Evolutionary conservation across 2,329 filamentous ascomycete genomes (phyloP).

Genomic region (Nothophoma quercina): DNA sequence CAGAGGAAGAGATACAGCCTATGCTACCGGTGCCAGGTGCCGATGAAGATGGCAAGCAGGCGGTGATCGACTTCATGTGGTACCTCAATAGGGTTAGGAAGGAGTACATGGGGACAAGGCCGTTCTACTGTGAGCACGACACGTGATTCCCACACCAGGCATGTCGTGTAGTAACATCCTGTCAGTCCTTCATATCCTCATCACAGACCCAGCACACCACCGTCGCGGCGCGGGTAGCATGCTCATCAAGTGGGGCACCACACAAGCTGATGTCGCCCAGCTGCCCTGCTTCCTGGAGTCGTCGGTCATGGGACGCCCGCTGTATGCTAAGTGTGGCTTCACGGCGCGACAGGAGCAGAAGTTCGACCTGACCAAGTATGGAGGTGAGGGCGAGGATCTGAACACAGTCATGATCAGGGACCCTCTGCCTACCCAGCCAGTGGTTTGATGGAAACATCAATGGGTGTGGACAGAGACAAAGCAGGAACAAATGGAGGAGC

Average conservation of each 20-base stretch:
- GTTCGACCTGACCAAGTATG: slow-evolving; percentile 42
- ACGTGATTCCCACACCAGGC: neutral
- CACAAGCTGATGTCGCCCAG: slow-evolving; percentile 50
- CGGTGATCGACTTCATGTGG: slow-evolving; percentile 37
- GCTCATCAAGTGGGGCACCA: slow-evolving; percentile 51
- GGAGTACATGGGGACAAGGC: slow-evolving; percentile 45
- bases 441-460: too few relatives aligned
- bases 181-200: slow-evolving; percentile 41
- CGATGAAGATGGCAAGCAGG: slow-evolving; percentile 36
- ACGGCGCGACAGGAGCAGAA: slow-evolving; percentile 24
- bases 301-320: slow-evolving; percentile 47
- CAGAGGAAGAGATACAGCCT: slow-evolving; percentile 40
- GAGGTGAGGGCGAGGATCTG: slow-evolving; percentile 33
- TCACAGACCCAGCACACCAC: slow-evolving; percentile 51
- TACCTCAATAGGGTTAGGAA: slow-evolving; percentile 36
- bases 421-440: too few relatives aligned
- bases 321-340: slow-evolving; percentile 51
- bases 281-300: slow-evolving; percentile 55
- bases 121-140: slow-evolving; percentile 44
- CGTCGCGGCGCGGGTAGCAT: slow-evolving; percentile 52
- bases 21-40: slow-evolving; percentile 37
- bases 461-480: too few relatives aligned
- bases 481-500: too few relatives aligned
- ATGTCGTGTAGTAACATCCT: neutral
- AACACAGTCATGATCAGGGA: slow-evolving; percentile 45